phyloP scores from a whole-genome alignment of 805 yeast genomes.

The Ogataea dorogensis region DNA sequence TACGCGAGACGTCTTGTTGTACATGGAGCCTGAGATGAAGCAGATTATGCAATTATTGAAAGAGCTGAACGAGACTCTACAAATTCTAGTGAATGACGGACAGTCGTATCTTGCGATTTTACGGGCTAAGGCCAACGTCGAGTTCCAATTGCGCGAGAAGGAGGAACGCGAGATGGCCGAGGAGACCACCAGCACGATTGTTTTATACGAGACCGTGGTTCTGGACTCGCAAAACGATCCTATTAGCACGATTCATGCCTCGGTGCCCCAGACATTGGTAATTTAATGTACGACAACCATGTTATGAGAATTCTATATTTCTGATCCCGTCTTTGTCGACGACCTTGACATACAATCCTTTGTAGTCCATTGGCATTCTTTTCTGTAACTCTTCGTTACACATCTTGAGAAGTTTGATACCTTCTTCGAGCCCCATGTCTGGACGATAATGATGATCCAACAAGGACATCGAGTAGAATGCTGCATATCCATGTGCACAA shows the following conservation, averaged over 20 bases:
- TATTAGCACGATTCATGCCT: slow-evolving; percentile 15
- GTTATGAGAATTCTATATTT: slow-evolving; percentile 23
- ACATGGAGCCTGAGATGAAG: slow-evolving; percentile 32
- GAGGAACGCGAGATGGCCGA: slow-evolving; percentile 31
- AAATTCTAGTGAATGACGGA: slow-evolving; percentile 54
- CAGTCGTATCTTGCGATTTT: slow-evolving; percentile 57
- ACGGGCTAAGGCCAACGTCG: slow-evolving; percentile 57
- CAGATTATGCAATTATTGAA: slow-evolving; percentile 33
- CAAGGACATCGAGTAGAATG: slow-evolving; percentile 86
- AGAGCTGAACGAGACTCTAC: slow-evolving; percentile 45
- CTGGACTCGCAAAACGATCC: slow-evolving; percentile 17
- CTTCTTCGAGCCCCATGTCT: slow-evolving; percentile 74
- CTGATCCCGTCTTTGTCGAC: slow-evolving; percentile 36
- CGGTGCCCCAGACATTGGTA: slow-evolving; percentile 9
- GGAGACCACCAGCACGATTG: slow-evolving; percentile 16
- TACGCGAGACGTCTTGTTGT: slow-evolving; percentile 52
- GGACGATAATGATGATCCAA: slow-evolving; percentile 86
- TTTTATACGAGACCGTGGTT: slow-evolving; percentile 20
- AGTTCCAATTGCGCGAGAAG: slow-evolving; percentile 54
- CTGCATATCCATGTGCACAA: slow-evolving; percentile 99
- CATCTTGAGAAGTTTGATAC: slow-evolving; percentile 64
- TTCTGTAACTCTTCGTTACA: slow-evolving; percentile 77
- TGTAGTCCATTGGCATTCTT: slow-evolving; percentile 92
- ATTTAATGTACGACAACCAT: slow-evolving; percentile 9
- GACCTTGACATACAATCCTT: slow-evolving; percentile 53